Evolutionary conservation across 2,329 filamentous ascomycete genomes (phyloP), one percentile per base, ranked within the genome.

Genomic region (Septoria petroselini): DNA sequence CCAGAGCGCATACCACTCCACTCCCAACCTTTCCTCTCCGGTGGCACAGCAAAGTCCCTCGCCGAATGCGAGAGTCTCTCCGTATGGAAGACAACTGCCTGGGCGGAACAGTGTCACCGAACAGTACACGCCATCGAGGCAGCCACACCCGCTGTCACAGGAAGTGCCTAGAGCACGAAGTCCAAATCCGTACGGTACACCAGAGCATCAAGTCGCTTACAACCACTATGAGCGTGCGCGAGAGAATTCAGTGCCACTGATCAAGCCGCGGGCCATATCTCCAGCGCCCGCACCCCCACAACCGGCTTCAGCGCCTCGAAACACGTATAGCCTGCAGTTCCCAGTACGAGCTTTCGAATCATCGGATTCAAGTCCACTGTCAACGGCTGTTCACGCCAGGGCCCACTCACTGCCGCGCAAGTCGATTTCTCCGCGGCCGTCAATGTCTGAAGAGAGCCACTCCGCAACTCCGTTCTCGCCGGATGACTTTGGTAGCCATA

Each of bases 401-500:
- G 33, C 25, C 12, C 21, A 15, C 15, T 38, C 43, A 4, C 4
- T 46, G 33, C 51, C 52, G 21, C 81, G 86, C 44, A 91, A 91
- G 66, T 89, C 86, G 1, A 80, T 90, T 25, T 89, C 85, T 60
- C 85, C 86, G 2, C 79, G 80, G 1, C 85, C 86, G 12, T 69
- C 70, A 1, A 54, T 77, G 66, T 17, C 74, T 66, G 30, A 66
- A 70, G 72, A 39, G 75, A 80, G 50, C 72, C 78, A 41, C 61
- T 80, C 84, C 1, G 78, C 77, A 12, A 69, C 86, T 3, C 86
- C 86, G 0, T 91, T 88, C 60, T 81, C 83, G 0, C 87, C 87
- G 0, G 87, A 91, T 64, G 84, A 82, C 27, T 91, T 88, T 63
- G 82, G 89, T 60, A 76, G 80, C 1, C 75, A 88, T 57, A 91